Evolutionary conservation across 208 protist species (phyloP).

Genomic region (Leishmania turanica): DNA sequence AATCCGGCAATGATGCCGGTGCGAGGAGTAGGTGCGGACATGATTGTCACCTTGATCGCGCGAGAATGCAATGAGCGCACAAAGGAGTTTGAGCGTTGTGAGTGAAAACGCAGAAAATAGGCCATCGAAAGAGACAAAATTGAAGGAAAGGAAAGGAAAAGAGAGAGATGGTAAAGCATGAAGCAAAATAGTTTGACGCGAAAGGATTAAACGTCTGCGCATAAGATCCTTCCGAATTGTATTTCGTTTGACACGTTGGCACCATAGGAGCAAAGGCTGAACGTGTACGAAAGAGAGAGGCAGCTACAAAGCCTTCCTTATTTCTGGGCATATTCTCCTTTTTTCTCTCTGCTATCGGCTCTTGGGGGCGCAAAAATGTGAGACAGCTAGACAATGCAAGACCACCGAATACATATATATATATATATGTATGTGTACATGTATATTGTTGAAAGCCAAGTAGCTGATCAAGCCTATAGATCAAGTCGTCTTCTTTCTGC

Average conservation of each 20-base stretch:
- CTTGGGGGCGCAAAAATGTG: not conserved
- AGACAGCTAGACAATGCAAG: not conserved
- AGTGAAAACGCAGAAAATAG: not conserved
- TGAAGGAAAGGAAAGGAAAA: not conserved
- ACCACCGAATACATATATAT: not conserved
- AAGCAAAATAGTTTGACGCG: slow-evolving; percentile 2
- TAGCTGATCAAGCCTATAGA: not conserved
- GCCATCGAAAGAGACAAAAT: not conserved
- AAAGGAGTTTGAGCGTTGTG: not conserved
- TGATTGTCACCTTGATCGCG: slow-evolving; percentile 28
- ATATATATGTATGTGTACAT: not conserved
- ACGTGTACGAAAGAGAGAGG: not conserved
- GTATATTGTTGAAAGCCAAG: not conserved
- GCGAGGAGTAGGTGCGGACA: slow-evolving; percentile 72
- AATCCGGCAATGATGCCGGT: slow-evolving; percentile 93
- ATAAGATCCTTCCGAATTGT: not conserved
- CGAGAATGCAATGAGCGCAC: not conserved
- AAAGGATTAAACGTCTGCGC: not conserved
- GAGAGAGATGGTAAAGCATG: not conserved
- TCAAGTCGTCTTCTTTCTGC: not conserved
- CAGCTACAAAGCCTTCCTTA: not conserved
- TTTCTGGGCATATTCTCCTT: not conserved
- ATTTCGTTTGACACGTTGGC: not conserved
- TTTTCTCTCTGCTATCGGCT: not conserved
- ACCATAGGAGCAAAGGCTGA: not conserved